Conservation (phyloP, 345 rosid genomes). For the Salix exigua region DNA sequence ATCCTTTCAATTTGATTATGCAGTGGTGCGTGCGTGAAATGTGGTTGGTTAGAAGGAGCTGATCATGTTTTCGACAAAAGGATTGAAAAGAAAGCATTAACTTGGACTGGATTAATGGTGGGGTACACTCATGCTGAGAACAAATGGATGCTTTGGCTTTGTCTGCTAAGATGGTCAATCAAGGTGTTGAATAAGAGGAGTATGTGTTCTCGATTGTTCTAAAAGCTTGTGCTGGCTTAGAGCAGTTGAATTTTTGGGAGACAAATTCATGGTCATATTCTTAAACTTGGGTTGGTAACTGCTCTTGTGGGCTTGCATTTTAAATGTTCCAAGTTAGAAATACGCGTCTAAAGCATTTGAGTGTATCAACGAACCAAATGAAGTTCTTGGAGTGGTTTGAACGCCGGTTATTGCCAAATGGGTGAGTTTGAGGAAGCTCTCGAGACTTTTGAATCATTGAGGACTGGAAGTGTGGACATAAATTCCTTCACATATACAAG, state of each 20-base stretch:
- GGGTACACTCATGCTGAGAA: conserved; percentile 52
- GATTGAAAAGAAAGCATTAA: conserved; percentile 47
- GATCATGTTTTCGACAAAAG: conserved; percentile 45
- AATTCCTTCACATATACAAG: conserved; percentile 64
- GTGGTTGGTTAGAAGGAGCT: conserved; percentile 60
- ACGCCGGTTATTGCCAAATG: conserved; percentile 58
- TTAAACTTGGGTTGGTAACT: conserved; percentile 59
- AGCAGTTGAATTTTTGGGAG: conserved; percentile 47
- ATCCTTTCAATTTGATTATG: conserved; percentile 28
- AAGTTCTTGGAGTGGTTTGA: conserved; percentile 68
- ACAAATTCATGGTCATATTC: conserved; percentile 56
- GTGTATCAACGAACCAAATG: conserved; percentile 59
- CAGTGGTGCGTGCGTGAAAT: conserved; percentile 47
- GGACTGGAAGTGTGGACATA: conserved; percentile 32
- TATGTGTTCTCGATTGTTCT: conserved; percentile 61
- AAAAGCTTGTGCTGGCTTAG: conserved; percentile 57
- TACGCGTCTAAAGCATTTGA: conserved; percentile 53
- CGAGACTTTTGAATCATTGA: conserved; percentile 46
- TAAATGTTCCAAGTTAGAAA: conserved; percentile 49
- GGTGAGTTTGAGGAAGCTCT: conserved; percentile 53
- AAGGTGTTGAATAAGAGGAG: conserved; percentile 57
- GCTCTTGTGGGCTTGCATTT: conserved; percentile 63
- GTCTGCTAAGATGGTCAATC: conserved; percentile 41
- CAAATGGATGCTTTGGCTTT: conserved; percentile 42
- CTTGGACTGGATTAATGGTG: conserved; percentile 65